Base-by-base conservation (phyloP, 805 yeast species). In the Candida nemodendra region DNA sequence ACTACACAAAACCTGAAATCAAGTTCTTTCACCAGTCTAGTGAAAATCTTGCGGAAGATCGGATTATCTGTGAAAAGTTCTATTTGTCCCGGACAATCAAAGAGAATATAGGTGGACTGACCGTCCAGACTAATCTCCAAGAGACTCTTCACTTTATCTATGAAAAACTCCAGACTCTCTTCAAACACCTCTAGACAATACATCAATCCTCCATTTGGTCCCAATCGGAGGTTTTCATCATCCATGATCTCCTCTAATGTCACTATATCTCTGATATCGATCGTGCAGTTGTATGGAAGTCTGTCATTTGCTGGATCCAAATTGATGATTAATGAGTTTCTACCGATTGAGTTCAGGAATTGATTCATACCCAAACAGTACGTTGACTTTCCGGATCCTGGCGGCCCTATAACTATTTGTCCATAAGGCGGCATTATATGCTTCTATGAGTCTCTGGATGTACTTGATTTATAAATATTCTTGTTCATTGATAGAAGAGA, bases 331-430 rank as follows among this genome's bases (percentile, higher is more conserved):
- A 86, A 71, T 32, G 85, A 79, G 52, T 86, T 84, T 43, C 99
- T 69, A 5, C 99, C 99, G 35, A 95, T 89, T 2, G 98, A 96
- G 42, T 85, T 83, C 52, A 91, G 72, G 61, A 93, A 93, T 66
- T 93, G 98, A 47, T 76, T 76, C 79, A 91, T 79, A 29, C 99
- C 99, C 59, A 80, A 71, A 60, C 97, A 90, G 59, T 87, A 93
- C 0, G 99, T 95, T 0, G 96, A 86, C 56, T 93, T 93, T 1
- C 99, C 99, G 0, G 95, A 76, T 1, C 99, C 99, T 0, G 99
- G 99, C 0, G 99, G 98, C 0, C 99, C 99, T 26, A 93, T 88
- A 8, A 91, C 90, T 8, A 93, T 77, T 64, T 93, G 96, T 3
- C 95, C 96, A 61, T 85, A 85, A 11, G 67, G 64, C 7, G 80